Conservation (phyloP, 192 early-diverging fungal genomes). For the Entomortierella lignicola region DNA sequence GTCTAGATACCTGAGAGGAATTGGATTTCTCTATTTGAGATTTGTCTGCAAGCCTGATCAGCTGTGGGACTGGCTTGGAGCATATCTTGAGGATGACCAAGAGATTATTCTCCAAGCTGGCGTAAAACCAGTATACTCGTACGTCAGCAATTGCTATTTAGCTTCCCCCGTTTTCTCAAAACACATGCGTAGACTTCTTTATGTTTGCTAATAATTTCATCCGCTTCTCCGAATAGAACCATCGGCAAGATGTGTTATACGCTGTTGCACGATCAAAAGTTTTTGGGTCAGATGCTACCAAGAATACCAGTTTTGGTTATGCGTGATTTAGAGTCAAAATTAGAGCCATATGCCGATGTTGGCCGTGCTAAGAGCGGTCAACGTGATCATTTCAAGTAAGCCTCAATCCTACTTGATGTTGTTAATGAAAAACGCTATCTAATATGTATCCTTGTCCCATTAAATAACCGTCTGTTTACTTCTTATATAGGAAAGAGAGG, state of each 20-base stretch:
- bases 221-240: constrained; percentile 59
- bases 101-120: constrained; percentile 71
- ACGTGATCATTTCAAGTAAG: constrained; percentile 45
- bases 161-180: too few relatives aligned
- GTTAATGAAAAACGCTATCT: too few relatives aligned
- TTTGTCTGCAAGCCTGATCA: constrained; percentile 82
- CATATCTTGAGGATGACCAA: constrained; percentile 85
- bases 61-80: constrained; percentile 84
- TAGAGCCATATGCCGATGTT: constrained; percentile 61
- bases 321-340: constrained; percentile 74
- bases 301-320: constrained; percentile 87
- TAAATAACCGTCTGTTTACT: background rate
- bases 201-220: constrained; percentile 2
- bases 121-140: constrained; percentile 68
- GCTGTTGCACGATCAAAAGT: constrained; percentile 82
- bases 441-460: too few relatives aligned
- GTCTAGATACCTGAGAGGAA: constrained; percentile 75
- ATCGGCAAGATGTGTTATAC: constrained; percentile 77
- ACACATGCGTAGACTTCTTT: too few relatives aligned
- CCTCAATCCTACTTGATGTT: background rate
- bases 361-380: constrained; percentile 39
- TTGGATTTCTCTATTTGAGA: constrained; percentile 85
- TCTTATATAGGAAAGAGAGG: constrained; percentile 33
- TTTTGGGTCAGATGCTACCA: constrained; percentile 81
- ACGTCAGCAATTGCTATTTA: too few relatives aligned